A percentile compares a stretch with the other conserved stretches of the same genome.
phyloP scores from a whole-genome alignment of 768 basidiomycete species.

The Pisolithus microcarpus region DNA sequence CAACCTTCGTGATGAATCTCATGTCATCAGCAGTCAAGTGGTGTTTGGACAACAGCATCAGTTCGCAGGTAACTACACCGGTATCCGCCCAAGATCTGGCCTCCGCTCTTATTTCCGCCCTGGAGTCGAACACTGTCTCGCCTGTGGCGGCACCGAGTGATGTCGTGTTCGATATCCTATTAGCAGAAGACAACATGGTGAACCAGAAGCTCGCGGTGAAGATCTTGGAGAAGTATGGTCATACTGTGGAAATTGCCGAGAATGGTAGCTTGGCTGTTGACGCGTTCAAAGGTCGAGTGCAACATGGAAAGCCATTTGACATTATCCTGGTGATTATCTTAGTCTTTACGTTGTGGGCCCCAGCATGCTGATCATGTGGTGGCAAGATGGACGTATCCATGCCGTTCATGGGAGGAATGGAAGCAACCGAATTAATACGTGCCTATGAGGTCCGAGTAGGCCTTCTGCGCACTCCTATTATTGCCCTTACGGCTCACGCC shows the following conservation, averaged over 20 bases:
- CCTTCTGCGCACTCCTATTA: slow-evolving; percentile 76
- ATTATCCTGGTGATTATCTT: slow-evolving; percentile 65
- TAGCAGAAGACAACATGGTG: slow-evolving; percentile 95
- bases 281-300: slow-evolving; percentile 74
- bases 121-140: slow-evolving; percentile 91
- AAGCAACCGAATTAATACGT: slow-evolving; percentile 90
- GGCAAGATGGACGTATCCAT: slow-evolving; percentile 94
- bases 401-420: slow-evolving; percentile 99
- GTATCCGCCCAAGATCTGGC: slow-evolving; percentile 83
- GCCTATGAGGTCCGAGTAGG: slow-evolving; percentile 71
- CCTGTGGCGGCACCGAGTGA: slow-evolving; percentile 83
- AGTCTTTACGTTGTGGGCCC: no score
- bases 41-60: slow-evolving; percentile 95
- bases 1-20: background rate
- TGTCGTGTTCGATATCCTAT: slow-evolving; percentile 82
- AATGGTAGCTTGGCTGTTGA: slow-evolving; percentile 93
- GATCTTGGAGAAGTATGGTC: slow-evolving; percentile 93
- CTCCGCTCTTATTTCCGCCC: slow-evolving; percentile 85
- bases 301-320: slow-evolving; percentile 72
- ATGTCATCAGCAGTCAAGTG: slow-evolving; percentile 63
- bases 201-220: slow-evolving; percentile 96
- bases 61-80: slow-evolving; percentile 89
- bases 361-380: background rate
- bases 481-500: slow-evolving; percentile 95
- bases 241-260: slow-evolving; percentile 93